These are phyloP conservation scores for Yamadazyma triangularis DNA, from an alignment of 1,139 yeast species.

Conservation along the genomic window DNA sequence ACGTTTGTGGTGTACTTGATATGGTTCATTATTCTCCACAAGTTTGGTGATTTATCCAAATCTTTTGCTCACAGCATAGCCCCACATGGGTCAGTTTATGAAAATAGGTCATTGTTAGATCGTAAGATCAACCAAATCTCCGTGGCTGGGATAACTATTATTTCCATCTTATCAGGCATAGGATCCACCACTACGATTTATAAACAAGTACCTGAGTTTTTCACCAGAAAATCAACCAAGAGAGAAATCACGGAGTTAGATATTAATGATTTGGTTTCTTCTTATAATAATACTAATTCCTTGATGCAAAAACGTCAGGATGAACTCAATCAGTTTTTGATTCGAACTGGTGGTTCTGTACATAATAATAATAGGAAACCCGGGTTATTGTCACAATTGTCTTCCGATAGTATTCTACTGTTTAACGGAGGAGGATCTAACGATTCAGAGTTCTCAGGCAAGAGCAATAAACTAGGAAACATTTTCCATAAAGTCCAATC, in stretches of 20 bases:
- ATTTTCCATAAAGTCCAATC: constrained; percentile 39
- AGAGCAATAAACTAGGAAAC: constrained; percentile 16
- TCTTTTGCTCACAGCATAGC: no score
- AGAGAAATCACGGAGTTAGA: constrained; percentile 15
- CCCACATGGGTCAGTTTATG: constrained; percentile 1
- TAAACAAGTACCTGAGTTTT: neutral
- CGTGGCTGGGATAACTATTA: constrained; percentile 65
- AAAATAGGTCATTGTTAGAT: constrained; percentile 25
- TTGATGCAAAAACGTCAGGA: constrained; percentile 28
- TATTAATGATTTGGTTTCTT: constrained; percentile 28
- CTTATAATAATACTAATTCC: constrained; percentile 36
- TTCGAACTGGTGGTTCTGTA: constrained; percentile 23
- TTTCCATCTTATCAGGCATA: constrained; percentile 69
- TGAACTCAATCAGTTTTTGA: constrained; percentile 24
- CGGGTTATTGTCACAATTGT: constrained; percentile 1
- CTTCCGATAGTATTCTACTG: constrained; percentile 6
- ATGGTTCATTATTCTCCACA: constrained; percentile 34
- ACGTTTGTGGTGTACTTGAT: constrained; percentile 13
- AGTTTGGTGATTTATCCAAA: constrained; percentile 33
- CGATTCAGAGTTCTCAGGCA: constrained; percentile 1
- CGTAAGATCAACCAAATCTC: constrained; percentile 57
- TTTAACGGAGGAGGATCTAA: no score
- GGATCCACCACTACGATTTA: constrained; percentile 70
- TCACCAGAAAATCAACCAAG: constrained; percentile 3
- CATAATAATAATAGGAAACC: no score